These are phyloP conservation scores for Chloropicon primus DNA, from an alignment of 139 green algal species.

Conservation along the genomic window DNA sequence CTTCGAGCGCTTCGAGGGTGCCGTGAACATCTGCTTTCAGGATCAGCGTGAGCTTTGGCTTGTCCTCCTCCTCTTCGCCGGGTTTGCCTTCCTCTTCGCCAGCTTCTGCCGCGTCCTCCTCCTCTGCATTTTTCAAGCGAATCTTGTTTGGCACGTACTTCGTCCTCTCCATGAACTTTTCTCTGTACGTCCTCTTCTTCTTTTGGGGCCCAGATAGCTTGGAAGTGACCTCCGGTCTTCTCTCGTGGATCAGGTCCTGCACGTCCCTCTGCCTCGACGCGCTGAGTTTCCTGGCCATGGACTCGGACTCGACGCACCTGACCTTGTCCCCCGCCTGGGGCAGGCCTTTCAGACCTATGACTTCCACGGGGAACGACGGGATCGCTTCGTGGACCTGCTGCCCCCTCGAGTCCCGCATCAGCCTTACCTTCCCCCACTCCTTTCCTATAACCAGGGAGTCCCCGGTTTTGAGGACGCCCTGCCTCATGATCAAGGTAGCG, in stretches of 20 bases:
- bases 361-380: slow-evolving; percentile 27
- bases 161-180: slow-evolving; percentile 1
- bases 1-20: slow-evolving; percentile 20
- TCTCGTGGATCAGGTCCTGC: neutral
- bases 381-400: neutral
- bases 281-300: neutral
- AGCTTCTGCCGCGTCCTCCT: too few species aligned
- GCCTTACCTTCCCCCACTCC: slow-evolving; percentile 51
- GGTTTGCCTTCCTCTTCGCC: neutral
- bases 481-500: slow-evolving; percentile 56
- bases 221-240: neutral
- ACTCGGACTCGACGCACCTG: neutral
- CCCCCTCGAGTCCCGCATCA: slow-evolving; percentile 40
- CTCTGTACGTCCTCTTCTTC: neutral
- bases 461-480: slow-evolving; percentile 41
- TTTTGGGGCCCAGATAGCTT: neutral
- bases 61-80: neutral
- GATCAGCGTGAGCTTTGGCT: slow-evolving; percentile 32
- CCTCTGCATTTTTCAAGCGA: neutral
- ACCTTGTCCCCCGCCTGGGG: slow-evolving; percentile 71
- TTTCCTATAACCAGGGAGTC: slow-evolving; percentile 66
- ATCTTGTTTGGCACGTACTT: slow-evolving; percentile 3
- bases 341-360: slow-evolving; percentile 50
- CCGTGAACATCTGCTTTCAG: slow-evolving; percentile 70
- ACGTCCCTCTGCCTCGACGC: neutral